Base-by-base conservation (phyloP, 306 rosid genomes). In the Castanospermum australe region DNA sequence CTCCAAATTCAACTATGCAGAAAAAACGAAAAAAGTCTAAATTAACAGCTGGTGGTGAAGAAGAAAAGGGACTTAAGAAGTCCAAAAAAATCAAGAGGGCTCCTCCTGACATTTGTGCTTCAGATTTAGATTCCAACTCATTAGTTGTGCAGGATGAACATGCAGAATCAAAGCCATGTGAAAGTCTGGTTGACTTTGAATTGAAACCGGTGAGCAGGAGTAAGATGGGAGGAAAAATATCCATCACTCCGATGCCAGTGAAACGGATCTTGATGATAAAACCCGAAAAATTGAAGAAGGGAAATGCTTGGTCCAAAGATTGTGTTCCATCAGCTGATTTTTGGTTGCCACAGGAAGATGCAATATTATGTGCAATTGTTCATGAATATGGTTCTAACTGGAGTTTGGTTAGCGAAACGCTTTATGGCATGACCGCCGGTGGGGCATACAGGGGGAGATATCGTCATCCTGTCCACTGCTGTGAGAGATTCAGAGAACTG, bases 401-500 rank as follows among this genome's bases (percentile, higher is more conserved):
- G 99, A 87, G 88, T 75, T 83, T 95, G 87, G 97, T 93, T 79
- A 92, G 99, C 20, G 97, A 93, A 41, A 84, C 80, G 12, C 90
- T 95, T 47, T 89, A 91, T 76, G 85, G 96, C 38, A 90, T 93
- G 94, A 82, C 92, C 60, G 89, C 96, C 76, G 99, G 99, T 67
- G 99, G 99, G 50, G 85, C 86, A 75, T 91, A 90, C 79, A 84
- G 94, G 87, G 99, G 99, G 47, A 87, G 96, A 73, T 93, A 90
- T 84, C 98, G 98, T 41, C 99, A 93, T 92, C 96, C 98, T 25
- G 93, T 84, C 71, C 98, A 93, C 89, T 95, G 98, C 71, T 92
- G 99, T 79, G 99, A 95, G 89, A 91, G 99, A 78, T 95, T 84
- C 75, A 85, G 99, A 78, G 99, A 95, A 77, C 91, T 95, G 60